phyloP scores from a whole-genome alignment of 768 basidiomycete genomes.

The Lactarius akahatsu region DNA sequence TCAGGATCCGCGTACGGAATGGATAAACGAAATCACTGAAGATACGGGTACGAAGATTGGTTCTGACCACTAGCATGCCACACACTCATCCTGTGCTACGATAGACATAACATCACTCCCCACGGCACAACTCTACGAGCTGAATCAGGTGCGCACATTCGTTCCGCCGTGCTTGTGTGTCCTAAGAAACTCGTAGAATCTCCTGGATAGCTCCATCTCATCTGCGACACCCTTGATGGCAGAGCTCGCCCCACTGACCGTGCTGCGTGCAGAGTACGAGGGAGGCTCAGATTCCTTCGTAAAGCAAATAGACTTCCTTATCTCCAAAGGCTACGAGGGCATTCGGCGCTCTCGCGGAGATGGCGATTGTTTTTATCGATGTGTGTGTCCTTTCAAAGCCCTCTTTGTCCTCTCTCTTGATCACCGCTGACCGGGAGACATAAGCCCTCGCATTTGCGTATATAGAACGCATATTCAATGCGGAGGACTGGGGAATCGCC shows the following conservation, averaged over 20 bases:
- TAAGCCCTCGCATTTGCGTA: constrained; percentile 82
- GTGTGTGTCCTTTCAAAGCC: constrained; percentile 48
- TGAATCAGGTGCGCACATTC: constrained; percentile 40
- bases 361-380: constrained; percentile 90
- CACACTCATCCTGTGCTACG: not conserved
- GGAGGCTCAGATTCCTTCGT: constrained; percentile 58
- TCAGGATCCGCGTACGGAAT: constrained; percentile 15
- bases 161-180: not conserved
- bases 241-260: constrained; percentile 49
- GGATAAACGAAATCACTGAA: constrained; percentile 13
- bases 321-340: constrained; percentile 56
- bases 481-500: constrained; percentile 45
- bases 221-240: constrained; percentile 54
- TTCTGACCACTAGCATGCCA: not conserved
- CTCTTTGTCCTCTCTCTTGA: not conserved
- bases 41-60: constrained; percentile 27
- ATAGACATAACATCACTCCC: constrained; percentile 39
- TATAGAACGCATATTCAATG: constrained; percentile 63
- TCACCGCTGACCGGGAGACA: constrained; percentile 28
- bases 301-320: constrained; percentile 73
- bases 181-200: constrained; percentile 33
- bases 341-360: constrained; percentile 76
- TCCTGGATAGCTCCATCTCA: constrained; percentile 41
- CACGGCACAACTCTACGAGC: constrained; percentile 39
- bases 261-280: constrained; percentile 66